Percentiles rank a stretch among this genome's conserved stretches.
Conservation (phyloP, 192 early-diverging fungal genomes). For the Coemansia sp. region DNA sequence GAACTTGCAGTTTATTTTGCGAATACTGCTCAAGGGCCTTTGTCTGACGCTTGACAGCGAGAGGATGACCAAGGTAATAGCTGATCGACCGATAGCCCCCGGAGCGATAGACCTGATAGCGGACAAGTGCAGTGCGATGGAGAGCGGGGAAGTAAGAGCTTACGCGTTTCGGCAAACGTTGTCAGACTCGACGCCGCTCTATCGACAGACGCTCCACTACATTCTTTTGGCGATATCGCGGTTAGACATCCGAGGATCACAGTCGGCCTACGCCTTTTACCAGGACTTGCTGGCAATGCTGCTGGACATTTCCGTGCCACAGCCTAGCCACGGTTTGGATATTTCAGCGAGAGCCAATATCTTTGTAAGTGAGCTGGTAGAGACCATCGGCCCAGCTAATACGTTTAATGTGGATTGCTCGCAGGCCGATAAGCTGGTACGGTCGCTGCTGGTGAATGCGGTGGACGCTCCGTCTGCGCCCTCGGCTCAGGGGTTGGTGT, state of each 20-base stretch:
- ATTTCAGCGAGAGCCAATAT: not conserved
- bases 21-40: conserved; percentile 30
- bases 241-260: conserved; percentile 32
- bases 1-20: conserved; percentile 41
- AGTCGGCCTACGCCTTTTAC: conserved; percentile 21
- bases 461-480: conserved; percentile 21
- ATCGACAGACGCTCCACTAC: conserved; percentile 40
- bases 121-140: conserved; percentile 30
- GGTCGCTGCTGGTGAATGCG: conserved; percentile 26
- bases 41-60: conserved; percentile 9
- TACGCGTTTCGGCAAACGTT: conserved; percentile 41
- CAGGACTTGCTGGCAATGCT: conserved; percentile 32
- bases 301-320: conserved; percentile 29
- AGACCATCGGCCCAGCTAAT: conserved; percentile 27
- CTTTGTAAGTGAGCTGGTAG: conserved; percentile 26
- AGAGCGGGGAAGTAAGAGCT: conserved; percentile 35
- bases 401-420: conserved; percentile 37
- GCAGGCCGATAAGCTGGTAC: conserved; percentile 27
- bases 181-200: conserved; percentile 26
- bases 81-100: conserved; percentile 26
- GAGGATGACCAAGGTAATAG: conserved; percentile 27
- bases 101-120: conserved; percentile 37
- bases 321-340: not conserved
- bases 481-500: conserved; percentile 33
- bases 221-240: conserved; percentile 28